Base-by-base conservation (phyloP, 768 basidiomycete species). In the Pleurotus citrinopileatus region DNA sequence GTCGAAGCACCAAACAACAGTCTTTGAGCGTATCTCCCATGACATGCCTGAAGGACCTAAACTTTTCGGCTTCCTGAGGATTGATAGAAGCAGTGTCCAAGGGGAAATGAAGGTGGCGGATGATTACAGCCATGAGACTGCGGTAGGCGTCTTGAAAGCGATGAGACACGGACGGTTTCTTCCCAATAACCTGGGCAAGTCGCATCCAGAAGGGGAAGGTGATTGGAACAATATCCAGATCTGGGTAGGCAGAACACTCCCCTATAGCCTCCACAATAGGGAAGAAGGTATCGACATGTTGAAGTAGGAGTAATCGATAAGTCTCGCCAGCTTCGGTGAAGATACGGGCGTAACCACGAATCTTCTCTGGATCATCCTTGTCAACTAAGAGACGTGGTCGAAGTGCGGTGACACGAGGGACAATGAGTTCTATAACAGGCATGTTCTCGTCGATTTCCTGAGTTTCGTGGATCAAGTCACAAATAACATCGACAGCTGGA, bases 21-120 rank as follows among this genome's bases (percentile, higher is more conserved):
- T 99, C 97, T 71, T 99, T 99, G 59, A 99, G 79, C 3, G 97
- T 98, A 67, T 99, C 95, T 34, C 97, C 97, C 91, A 99, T 98
- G 57, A 94, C 86, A 73, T 99, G 97, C 44, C 97, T 80, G 77
- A 99, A 99, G 3, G 85, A 81, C 19, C 97, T 83, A 79, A 98
- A 99, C 62, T 89, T 87, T 53, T 99, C 97, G 3, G 87, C 81
- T 66, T 98, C 97, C 70, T 95, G 91, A 15, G 86, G 83, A 17
- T 80, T 77, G 60, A 94, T 67, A 38, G 80, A 68, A 15, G 73
- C 66, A 8, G 80, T 62, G 58, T 98, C 93, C 4, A 81, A 61
- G 15, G 97, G 95, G 71, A 97, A 98, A 65, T 91, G 91, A 7
- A 99, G 79, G 66, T 98, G 97, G 29, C 75, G 71, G 65, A 98